Percentiles rank a stretch among this genome's conserved stretches.
Evolutionary conservation across 805 yeast genomes (phyloP).

Genomic region (Starmerella apicola): DNA sequence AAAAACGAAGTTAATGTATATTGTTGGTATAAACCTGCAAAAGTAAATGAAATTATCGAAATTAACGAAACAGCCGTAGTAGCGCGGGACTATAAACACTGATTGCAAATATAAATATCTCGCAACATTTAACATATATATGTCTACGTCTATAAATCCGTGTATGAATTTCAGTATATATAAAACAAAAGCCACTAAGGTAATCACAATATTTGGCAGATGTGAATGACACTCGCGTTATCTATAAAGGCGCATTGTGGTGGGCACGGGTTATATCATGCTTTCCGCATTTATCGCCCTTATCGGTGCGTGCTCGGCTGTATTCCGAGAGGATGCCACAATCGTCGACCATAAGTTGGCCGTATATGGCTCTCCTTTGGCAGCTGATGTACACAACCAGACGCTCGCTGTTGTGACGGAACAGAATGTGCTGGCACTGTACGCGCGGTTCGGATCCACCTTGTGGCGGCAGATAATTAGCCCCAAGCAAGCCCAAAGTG

Average conservation of each 20-base stretch:
- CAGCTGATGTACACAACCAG: conserved; percentile 8
- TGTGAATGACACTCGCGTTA: background rate
- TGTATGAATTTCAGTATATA: too few species aligned
- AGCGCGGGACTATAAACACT: too few species aligned
- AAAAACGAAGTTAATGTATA: too few species aligned
- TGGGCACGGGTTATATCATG: background rate
- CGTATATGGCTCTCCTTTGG: conserved; percentile 21
- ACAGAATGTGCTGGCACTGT: conserved; percentile 18
- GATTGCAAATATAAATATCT: too few species aligned
- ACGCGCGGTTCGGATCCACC: conserved; percentile 22
- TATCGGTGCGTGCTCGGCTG: conserved; percentile 20
- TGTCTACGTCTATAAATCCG: too few species aligned
- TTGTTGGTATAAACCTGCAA: too few species aligned
- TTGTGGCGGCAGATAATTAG: conserved; percentile 22
- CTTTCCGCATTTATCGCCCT: conserved; percentile 1
- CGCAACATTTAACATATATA: too few species aligned
- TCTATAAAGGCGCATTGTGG: background rate
- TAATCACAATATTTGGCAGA: background rate
- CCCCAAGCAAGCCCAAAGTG: conserved; percentile 5
- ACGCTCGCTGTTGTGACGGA: conserved; percentile 20
- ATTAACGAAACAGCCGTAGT: too few species aligned
- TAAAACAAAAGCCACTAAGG: background rate
- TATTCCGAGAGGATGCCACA: conserved; percentile 27
- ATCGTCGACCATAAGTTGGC: conserved; percentile 26
- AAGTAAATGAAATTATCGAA: too few species aligned